A percentile compares a stretch with the other conserved stretches of the same genome.
Evolutionary conservation across 2,329 filamentous ascomycete genomes (phyloP).

Genomic region (Diplodia corticola): DNA sequence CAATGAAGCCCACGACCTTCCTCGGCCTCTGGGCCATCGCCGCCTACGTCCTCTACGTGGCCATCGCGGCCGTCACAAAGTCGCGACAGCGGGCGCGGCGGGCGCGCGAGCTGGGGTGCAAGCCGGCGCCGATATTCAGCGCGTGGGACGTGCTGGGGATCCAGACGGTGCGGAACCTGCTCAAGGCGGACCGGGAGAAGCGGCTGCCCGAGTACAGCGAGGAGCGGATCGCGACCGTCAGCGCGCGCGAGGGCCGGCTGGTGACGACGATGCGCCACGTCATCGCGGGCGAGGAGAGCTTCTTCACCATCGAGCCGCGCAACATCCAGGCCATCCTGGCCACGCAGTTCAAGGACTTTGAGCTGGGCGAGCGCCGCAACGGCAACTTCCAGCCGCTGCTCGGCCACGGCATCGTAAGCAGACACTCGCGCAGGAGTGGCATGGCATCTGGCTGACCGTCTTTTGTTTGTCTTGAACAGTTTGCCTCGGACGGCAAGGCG

Average conservation of each 20-base stretch:
- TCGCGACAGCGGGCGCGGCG: constrained; percentile 40
- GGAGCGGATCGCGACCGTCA: constrained; percentile 30
- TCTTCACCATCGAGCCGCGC: constrained; percentile 49
- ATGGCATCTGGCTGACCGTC: background rate
- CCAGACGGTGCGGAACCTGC: constrained; percentile 48
- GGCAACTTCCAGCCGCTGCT: constrained; percentile 43
- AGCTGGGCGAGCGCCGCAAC: constrained; percentile 38
- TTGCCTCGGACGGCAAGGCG: constrained; percentile 48
- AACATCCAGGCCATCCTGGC: constrained; percentile 51
- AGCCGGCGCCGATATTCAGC: constrained; percentile 44
- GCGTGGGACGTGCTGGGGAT: constrained; percentile 56
- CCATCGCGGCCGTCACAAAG: constrained; percentile 35
- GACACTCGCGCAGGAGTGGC: too few relatives aligned
- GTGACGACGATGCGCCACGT: constrained; percentile 37
- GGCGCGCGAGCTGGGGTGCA: constrained; percentile 47
- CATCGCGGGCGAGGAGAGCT: constrained; percentile 43
- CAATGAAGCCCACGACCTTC: constrained; percentile 34
- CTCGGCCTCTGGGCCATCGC: constrained; percentile 32
- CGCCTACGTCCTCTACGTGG: constrained; percentile 38
- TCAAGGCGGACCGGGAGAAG: constrained; percentile 40
- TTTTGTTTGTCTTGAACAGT: constrained; percentile 31
- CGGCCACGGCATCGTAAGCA: constrained; percentile 40
- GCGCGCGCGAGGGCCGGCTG: constrained; percentile 26
- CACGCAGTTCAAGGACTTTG: constrained; percentile 50
- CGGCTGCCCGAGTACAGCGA: constrained; percentile 35